These are phyloP conservation scores for Aspergillus pseudonomiae DNA, from an alignment of 2,329 filamentous ascomycete genomes.

Conservation along the genomic window DNA sequence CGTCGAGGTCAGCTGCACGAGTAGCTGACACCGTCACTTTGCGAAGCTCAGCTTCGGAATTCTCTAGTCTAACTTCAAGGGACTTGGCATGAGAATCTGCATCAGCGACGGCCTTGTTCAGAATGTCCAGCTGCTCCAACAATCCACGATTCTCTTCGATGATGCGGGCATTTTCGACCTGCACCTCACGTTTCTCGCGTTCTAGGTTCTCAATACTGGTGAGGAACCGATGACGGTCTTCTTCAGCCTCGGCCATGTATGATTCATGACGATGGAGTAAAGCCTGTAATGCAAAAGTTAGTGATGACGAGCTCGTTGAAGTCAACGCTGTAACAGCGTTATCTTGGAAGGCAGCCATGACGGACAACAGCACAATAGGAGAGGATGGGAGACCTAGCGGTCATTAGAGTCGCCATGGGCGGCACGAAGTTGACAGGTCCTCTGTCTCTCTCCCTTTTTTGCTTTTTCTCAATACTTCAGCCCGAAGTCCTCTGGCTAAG, in stretches of 20 bases:
- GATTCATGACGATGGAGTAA: conserved; percentile 89
- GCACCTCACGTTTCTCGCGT: conserved; percentile 70
- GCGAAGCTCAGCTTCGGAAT: conserved; percentile 75
- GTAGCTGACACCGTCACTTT: conserved; percentile 73
- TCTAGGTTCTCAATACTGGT: conserved; percentile 76
- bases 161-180: conserved; percentile 74
- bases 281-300: conserved; percentile 79
- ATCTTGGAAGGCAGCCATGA: conserved; percentile 30
- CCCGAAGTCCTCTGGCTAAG: neutral
- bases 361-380: conserved; percentile 34
- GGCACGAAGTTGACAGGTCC: neutral
- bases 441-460: neutral
- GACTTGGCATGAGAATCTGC: conserved; percentile 79
- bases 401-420: conserved; percentile 27
- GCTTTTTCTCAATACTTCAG: neutral
- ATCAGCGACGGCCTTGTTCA: conserved; percentile 78
- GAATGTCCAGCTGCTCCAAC: conserved; percentile 78
- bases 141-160: conserved; percentile 82
- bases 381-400: conserved; percentile 29
- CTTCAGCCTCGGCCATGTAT: conserved; percentile 90
- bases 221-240: conserved; percentile 74
- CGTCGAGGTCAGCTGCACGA: conserved; percentile 77
- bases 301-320: conserved; percentile 50
- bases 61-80: conserved; percentile 75
- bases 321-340: conserved; percentile 23